Evolutionary conservation across 75 land plant genomes (phyloP), one percentile per base, ranked within the genome.

Genomic region (Cunninghamia lanceolata): DNA sequence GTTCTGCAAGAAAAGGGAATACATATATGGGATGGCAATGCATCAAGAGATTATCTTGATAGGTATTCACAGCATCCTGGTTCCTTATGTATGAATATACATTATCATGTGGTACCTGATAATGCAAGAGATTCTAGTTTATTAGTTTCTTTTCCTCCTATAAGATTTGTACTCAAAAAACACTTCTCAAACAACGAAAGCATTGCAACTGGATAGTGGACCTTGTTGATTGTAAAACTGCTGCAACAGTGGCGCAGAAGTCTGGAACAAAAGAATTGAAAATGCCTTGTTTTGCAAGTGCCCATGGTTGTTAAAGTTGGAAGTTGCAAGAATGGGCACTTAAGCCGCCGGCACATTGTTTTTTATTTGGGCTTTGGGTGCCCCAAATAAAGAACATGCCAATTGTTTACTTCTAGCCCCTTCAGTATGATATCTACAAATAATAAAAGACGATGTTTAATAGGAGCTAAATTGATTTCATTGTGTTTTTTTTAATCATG

Each of bases 21-120:
- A 35, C 95, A 93, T 87, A 96, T 98, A 83, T 98, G 99, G 99
- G 95, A 98, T 91, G 99, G 95, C 8, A 96, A 98, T 93, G 99
- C 95, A 76, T 94, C 99, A 35, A 93, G 97, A 85, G 96, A 95
- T 17, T 98, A 95, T 59, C 94, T 98, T 84, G 96, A 96, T 86
- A 94, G 99, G 99, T 91, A 34, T 45, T 28, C 30, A 43, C 28
- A 45, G 47, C 14, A 19, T 13, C 50, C 76, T 17, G 21, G n/a
- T 36, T 84, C 43, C 21, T 83, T 32, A 25, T 14, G 25, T 47
- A 25, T 35, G 2, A 47, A 68, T 77, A 9, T 34, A 16, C 79
- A 15, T 35, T 32, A 10, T 35, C 43, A 39, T 8, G 30, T 14
- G 46, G 13, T 9, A 43, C 30, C 28, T 45, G 82, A 43, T 45